These are phyloP conservation scores for Didymella sp. DNA, from an alignment of 2,329 filamentous ascomycete genomes.

Conservation along the genomic window DNA sequence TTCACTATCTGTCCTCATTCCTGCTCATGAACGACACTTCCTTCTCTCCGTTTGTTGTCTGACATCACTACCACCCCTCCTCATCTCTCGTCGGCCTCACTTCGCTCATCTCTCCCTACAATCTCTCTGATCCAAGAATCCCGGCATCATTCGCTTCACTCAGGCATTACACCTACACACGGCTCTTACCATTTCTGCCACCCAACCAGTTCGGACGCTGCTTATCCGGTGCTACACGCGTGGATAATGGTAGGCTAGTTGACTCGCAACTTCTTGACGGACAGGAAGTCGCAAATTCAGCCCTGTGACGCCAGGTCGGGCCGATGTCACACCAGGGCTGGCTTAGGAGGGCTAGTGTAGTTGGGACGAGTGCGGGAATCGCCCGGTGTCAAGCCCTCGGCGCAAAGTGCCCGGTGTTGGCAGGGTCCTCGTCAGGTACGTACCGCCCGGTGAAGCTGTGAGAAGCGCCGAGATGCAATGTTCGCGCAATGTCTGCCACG, in stretches of 20 bases:
- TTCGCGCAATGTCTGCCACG: background rate
- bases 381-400: background rate
- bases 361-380: background rate
- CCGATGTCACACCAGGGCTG: conserved; percentile 3
- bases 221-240: conserved; percentile 1
- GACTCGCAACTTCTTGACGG: conserved; percentile 1
- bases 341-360: background rate
- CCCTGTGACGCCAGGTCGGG: conserved; percentile 8
- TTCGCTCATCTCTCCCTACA: background rate
- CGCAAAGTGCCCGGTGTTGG: background rate
- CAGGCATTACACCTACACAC: conserved; percentile 1
- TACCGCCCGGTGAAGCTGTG: background rate
- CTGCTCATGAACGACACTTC: background rate
- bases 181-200: background rate
- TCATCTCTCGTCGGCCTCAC: conserved; percentile 8
- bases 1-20: background rate
- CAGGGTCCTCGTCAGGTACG: conserved; percentile 6
- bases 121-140: background rate
- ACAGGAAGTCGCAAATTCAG: conserved; percentile 3
- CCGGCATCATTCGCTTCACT: background rate
- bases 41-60: background rate
- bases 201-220: background rate
- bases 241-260: conserved; percentile 2
- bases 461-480: conserved; percentile 11
- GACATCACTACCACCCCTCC: background rate